Percentiles rank a stretch among this genome's conserved stretches.
These are phyloP conservation scores for Pleoardoris graminearum DNA, from an alignment of 2,329 filamentous ascomycete genomes.

Conservation along the genomic window DNA sequence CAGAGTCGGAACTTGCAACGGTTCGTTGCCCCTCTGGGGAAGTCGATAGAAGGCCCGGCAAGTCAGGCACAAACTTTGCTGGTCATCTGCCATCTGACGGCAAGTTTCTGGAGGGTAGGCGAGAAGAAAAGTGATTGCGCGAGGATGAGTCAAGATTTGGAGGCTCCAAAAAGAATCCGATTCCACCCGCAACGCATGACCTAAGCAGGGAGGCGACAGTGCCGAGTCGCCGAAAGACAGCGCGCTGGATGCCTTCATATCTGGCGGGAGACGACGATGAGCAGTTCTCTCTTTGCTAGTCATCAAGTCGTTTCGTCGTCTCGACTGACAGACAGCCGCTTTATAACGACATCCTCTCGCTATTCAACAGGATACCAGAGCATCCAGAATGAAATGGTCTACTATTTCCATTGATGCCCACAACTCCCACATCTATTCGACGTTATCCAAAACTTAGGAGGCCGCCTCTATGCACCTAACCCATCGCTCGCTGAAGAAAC, in stretches of 20 bases:
- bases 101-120: constrained; percentile 14
- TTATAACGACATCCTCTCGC: no score
- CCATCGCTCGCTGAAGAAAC: constrained; percentile 22
- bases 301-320: no score
- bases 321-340: no score
- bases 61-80: constrained; percentile 27
- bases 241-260: background rate
- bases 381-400: background rate
- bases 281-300: background rate
- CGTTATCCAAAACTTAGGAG: background rate
- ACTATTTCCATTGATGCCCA: background rate
- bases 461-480: constrained; percentile 14
- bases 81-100: constrained; percentile 35
- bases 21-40: constrained; percentile 21
- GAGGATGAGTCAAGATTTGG: constrained; percentile 26
- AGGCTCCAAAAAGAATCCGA: constrained; percentile 22
- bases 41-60: constrained; percentile 18
- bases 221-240: constrained; percentile 23
- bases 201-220: no score
- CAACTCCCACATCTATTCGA: constrained; percentile 4
- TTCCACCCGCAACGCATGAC: constrained; percentile 31
- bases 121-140: constrained; percentile 17
- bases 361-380: no score
- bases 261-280: background rate
- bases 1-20: constrained; percentile 28